Conservation (phyloP, 176 grass and related monocot genomes). For the Carex cristatella region DNA sequence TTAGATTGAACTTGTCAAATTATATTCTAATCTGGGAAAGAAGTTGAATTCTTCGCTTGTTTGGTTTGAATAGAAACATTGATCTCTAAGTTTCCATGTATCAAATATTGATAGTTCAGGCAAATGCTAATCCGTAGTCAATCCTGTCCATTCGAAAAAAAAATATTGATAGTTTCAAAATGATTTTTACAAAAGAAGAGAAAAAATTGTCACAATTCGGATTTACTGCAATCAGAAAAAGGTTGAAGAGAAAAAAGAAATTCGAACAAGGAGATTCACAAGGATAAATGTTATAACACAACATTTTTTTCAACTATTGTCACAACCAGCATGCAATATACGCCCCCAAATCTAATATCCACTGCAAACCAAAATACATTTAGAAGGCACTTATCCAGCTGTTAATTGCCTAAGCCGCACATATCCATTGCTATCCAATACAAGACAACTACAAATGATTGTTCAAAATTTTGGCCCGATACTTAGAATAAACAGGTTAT, state of each 20-base stretch:
- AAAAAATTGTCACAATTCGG: neutral
- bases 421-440: slow-evolving; percentile 14
- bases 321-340: slow-evolving; percentile 20
- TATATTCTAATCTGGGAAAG: neutral
- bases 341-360: slow-evolving; percentile 5
- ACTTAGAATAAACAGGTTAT: slow-evolving; percentile 41
- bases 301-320: slow-evolving; percentile 14
- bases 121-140: too few species aligned
- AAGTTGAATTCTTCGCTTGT: too few species aligned
- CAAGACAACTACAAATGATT: slow-evolving; percentile 18
- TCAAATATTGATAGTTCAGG: too few species aligned
- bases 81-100: neutral
- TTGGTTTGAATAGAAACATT: neutral
- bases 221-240: neutral
- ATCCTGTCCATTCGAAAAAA: too few species aligned
- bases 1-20: neutral
- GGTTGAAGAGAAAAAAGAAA: neutral
- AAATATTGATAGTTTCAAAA: too few species aligned
- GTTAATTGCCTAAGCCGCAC: slow-evolving; percentile 17
- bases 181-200: too few species aligned
- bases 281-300: slow-evolving; percentile 8
- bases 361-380: slow-evolving; percentile 17
- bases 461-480: slow-evolving; percentile 29
- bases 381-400: slow-evolving; percentile 1
- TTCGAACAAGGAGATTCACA: neutral